These are phyloP conservation scores for Hevea brasiliensis DNA, from an alignment of 345 rosid species.

Conservation along the genomic window DNA sequence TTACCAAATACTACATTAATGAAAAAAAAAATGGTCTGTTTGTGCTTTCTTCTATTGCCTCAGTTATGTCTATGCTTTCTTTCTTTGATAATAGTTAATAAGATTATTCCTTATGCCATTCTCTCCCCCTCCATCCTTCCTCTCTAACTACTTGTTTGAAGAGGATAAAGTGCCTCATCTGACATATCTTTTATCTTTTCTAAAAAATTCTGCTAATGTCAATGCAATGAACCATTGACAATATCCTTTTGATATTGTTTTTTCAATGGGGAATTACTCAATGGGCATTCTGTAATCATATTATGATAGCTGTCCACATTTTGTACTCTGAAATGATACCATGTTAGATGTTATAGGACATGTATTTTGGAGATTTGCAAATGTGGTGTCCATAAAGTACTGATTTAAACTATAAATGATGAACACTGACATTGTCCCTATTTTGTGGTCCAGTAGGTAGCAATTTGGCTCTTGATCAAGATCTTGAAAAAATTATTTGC, in stretches of 20 bases:
- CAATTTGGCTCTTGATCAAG: not conserved
- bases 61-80: not conserved
- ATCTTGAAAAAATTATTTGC: not conserved
- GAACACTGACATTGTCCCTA: not conserved
- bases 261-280: not conserved
- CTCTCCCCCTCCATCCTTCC: too few relatives aligned
- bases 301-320: not conserved
- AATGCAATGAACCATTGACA: not conserved
- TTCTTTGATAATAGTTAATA: not conserved
- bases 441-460: not conserved
- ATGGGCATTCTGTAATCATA: not conserved
- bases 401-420: not conserved
- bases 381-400: not conserved
- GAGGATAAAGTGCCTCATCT: not conserved
- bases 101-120: not conserved
- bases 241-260: not conserved
- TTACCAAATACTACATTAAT: too few relatives aligned
- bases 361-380: not conserved
- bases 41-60: not conserved
- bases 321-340: too few relatives aligned
- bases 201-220: not conserved
- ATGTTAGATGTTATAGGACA: not conserved
- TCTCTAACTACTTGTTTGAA: not conserved
- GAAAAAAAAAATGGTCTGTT: not conserved
- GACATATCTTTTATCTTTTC: not conserved